Percentiles rank a stretch among this genome's conserved stretches.
These are phyloP conservation scores for Letharia columbiana DNA, from an alignment of 495 filamentous ascomycete species.

Conservation along the genomic window DNA sequence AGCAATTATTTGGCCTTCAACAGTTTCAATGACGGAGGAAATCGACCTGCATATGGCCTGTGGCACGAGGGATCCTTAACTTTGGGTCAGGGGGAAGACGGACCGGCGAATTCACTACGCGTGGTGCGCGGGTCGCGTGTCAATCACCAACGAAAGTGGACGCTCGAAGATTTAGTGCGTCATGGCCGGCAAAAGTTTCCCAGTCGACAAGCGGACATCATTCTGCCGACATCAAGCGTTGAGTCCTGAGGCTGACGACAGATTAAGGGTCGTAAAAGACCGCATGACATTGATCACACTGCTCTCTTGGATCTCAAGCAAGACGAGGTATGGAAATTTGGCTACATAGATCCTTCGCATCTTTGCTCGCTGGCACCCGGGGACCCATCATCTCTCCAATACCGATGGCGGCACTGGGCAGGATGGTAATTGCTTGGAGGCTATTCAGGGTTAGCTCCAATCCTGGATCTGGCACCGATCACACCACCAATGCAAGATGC, in stretches of 20 bases:
- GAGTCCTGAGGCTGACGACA: not conserved
- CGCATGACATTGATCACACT: not conserved
- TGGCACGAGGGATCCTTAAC: not conserved
- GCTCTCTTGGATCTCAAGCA: not conserved
- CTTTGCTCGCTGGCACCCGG: not conserved
- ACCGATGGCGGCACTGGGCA: not conserved
- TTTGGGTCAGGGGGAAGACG: not conserved
- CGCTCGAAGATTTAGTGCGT: not conserved
- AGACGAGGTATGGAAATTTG: not conserved
- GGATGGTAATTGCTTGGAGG: not conserved
- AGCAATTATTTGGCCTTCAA: not conserved
- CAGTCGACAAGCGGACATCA: not conserved
- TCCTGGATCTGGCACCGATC: not conserved
- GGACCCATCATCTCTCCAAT: not conserved
- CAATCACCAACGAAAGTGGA: not conserved
- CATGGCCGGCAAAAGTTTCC: not conserved
- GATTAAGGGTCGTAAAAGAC: not conserved
- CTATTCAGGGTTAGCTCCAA: not conserved
- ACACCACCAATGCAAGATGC: not conserved
- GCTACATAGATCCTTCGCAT: not conserved
- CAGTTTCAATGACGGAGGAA: not conserved
- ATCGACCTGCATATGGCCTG: not conserved
- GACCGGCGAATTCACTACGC: not conserved
- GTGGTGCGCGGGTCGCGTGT: conserved; percentile 4
- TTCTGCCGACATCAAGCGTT: not conserved